Evolutionary conservation across 2,329 filamentous ascomycete species (phyloP), one percentile per base, ranked within the genome.

Genomic region (Zymoseptoria brevis): DNA sequence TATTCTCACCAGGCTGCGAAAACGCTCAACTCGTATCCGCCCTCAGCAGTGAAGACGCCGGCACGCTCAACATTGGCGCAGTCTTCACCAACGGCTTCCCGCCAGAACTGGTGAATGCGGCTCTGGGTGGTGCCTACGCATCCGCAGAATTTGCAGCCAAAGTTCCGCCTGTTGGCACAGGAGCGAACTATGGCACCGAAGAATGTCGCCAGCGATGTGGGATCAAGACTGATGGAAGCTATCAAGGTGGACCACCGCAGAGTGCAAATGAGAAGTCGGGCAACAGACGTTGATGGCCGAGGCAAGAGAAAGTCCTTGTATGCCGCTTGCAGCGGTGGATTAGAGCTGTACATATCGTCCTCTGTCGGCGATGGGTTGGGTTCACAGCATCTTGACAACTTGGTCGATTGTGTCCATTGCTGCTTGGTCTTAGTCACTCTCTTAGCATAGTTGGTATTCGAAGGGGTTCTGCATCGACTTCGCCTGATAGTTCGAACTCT

Each of bases 1-100:
- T n/a, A 6, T 45, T 16, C 35, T 56, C 24, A 19, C 21, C 61
- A 79, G 78, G 72, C 50, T 82, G 79, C 66, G 74, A 75, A 19
- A 76, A 80, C 48, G 75, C 78, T 1, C 77, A 78, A 45, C 74
- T 82, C 50, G 69, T 81, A 58, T 79, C 77, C 13, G 77, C 79
- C 0, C 74, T 82, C 50, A 77, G 76, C 64, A 75, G 71, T 26
- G 76, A 80, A 41, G 80, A 82, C 58, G 70, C 76, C 1, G 80
- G 79, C n/a, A 82, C 79, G 1, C 65, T 74, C 13, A 81, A 81
- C 59, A 68, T 79, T 51, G 71, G 76, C 8, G 78, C 80, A 54
- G 68, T 81, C 24, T 78, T 76, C 68, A 65, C 61, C 8, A 63
- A 75, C 29, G 69, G 68, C 9, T 67, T 77, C 50, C 77, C 76